A percentile compares a stretch with the other conserved stretches of the same genome.
Evolutionary conservation across 2,329 filamentous ascomycete species (phyloP).

Genomic region (Penicillium expansum): DNA sequence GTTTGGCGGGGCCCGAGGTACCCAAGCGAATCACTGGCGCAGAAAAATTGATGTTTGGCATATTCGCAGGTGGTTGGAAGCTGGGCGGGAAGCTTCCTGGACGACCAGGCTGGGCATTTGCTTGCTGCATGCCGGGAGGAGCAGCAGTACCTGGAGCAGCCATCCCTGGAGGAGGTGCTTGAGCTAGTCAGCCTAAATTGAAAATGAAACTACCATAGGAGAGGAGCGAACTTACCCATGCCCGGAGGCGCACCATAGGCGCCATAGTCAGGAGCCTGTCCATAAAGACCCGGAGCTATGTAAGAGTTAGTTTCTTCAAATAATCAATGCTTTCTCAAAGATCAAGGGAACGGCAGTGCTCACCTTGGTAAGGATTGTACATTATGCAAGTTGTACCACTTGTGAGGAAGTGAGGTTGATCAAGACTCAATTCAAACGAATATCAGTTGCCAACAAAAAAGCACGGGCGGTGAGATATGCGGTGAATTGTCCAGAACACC

Average conservation of each 20-base stretch:
- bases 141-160: conserved; percentile 74
- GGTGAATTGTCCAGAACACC: neutral
- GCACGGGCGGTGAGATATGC: neutral
- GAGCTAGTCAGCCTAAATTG: conserved; percentile 18
- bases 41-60: conserved; percentile 98
- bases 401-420: neutral
- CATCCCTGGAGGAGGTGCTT: conserved; percentile 77
- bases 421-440: conserved; percentile 3
- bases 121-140: conserved; percentile 74
- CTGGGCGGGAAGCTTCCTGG: conserved; percentile 75
- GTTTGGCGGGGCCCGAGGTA: conserved; percentile 66
- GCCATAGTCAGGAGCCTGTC: conserved; percentile 70
- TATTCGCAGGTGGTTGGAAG: conserved; percentile 85
- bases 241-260: conserved; percentile 74
- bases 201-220: conserved; percentile 2
- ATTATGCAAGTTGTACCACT: conserved; percentile 27
- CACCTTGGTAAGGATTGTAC: conserved; percentile 48
- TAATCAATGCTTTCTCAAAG: neutral
- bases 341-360: conserved; percentile 10
- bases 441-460: neutral
- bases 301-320: conserved; percentile 10
- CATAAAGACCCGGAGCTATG: conserved; percentile 58
- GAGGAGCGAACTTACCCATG: conserved; percentile 61
- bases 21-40: conserved; percentile 93
- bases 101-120: conserved; percentile 71